Evolutionary conservation across 1,139 yeast species (phyloP), one percentile per base, ranked within the genome.

Genomic region (Candida frijolesensis): DNA sequence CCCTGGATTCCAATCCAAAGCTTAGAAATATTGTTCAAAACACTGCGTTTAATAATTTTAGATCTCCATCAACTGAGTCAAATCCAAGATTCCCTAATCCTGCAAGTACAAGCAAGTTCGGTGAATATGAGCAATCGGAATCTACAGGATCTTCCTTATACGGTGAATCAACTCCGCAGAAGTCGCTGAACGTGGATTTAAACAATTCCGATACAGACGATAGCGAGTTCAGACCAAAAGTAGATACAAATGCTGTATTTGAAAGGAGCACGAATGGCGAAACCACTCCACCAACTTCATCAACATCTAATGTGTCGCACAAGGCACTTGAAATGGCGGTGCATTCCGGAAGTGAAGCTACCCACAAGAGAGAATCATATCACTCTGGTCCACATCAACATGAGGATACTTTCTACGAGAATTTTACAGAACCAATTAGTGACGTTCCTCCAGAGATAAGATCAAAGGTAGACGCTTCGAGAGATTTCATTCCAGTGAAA

Each of bases 21-120:
- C 32, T 53, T 16, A 42, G 45, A 30, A 53, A 46, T n/a, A 43
- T 54, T 19, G 52, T 69, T 0, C 69, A 73, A 37, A 75, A 75
- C 51, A 76, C 80, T 1, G 79, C 77, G 1, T 76, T 72, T 59
- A 74, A 63, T 55, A 73, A 71, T 48, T 73, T 76, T 47, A 67
- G 78, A 56, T 54, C 63, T 4, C 51, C 60, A 10, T 52, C 60
- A 18, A 40, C 42, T 33, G 52, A 49, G 2, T 47, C 50, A n/a
- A 43, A 44, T 34, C 51, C 48, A 18, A 48, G 45, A 40, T 48
- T 46, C 44, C 37, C 48, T 9, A 48, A 34, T 35, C 49, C 51
- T 35, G 35, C 44, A 18, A 34, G 19, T 39, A 10, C 38, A n/a
- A 35, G 12, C 30, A 25, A 30, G 12, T 29, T 35, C 7, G 6